Evolutionary conservation across 768 basidiomycete species (phyloP).

Genomic region (Pisolithus marmoratus): DNA sequence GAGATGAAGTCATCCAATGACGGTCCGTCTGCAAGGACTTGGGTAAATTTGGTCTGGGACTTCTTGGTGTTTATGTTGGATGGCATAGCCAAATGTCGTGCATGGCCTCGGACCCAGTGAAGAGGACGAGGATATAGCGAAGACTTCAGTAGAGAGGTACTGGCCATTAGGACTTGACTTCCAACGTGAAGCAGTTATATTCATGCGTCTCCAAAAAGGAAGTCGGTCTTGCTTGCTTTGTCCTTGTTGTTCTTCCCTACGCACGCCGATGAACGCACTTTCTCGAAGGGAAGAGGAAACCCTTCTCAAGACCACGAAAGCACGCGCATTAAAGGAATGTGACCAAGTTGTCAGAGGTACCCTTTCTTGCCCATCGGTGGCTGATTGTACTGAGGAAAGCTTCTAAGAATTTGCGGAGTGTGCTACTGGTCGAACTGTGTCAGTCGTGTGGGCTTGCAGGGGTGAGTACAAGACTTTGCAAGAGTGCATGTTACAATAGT

Average conservation of each 20-base stretch:
- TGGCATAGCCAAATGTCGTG: constrained; percentile 44
- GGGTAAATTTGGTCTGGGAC: constrained; percentile 39
- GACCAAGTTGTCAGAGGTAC: constrained; percentile 66
- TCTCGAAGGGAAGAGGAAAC: constrained; percentile 87
- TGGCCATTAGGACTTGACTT: neutral
- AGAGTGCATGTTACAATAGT: constrained; percentile 79
- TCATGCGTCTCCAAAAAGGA: neutral
- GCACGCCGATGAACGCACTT: constrained; percentile 65
- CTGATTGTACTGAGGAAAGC: neutral
- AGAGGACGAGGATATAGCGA: neutral
- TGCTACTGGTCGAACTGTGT: constrained; percentile 71
- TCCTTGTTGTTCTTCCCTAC: neutral
- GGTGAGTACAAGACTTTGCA: constrained; percentile 64
- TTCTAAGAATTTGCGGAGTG: constrained; percentile 77
- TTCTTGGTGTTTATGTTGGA: constrained; percentile 27
- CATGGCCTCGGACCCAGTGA: constrained; percentile 10
- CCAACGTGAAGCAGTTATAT: neutral
- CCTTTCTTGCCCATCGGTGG: neutral
- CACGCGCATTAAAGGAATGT: constrained; percentile 73
- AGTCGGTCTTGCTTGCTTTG: neutral
- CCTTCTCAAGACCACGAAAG: constrained; percentile 76
- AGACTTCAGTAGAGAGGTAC: neutral
- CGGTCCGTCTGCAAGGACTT: constrained; percentile 60
- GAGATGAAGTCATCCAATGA: constrained; percentile 77
- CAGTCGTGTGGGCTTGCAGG: constrained; percentile 82